phyloP scores from a whole-genome alignment of 345 rosid genomes.

The Arabidopsis suecica region DNA sequence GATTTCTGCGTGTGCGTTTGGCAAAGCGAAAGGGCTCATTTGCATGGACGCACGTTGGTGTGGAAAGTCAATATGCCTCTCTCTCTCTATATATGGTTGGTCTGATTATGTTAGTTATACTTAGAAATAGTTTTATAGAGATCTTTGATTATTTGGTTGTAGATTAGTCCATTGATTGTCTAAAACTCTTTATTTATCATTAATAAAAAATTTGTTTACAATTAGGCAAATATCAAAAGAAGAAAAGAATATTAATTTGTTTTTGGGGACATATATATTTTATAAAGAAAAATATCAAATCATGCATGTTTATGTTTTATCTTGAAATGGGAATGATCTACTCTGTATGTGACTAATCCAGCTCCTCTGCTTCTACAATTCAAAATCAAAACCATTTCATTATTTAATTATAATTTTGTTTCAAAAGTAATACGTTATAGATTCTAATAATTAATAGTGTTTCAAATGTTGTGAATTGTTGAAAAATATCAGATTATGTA shows the following conservation, averaged over 20 bases:
- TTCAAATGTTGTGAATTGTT: background rate
- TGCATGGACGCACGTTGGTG: constrained; percentile 58
- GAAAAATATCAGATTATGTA: background rate
- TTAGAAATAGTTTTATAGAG: background rate
- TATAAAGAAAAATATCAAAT: constrained; percentile 1
- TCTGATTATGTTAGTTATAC: background rate
- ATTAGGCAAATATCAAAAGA: background rate
- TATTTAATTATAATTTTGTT: background rate
- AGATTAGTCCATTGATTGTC: background rate
- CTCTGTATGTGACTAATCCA: background rate
- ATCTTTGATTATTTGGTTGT: background rate
- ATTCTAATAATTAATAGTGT: no score
- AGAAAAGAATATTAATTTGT: background rate
- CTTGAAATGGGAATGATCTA: background rate
- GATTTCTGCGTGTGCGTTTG: background rate
- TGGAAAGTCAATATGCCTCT: constrained; percentile 37
- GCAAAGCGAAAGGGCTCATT: constrained; percentile 7
- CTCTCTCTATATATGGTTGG: background rate
- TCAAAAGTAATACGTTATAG: no score
- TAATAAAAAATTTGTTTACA: background rate
- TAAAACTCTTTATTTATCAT: background rate
- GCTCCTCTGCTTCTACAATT: background rate
- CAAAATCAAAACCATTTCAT: background rate
- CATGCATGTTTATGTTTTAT: background rate
- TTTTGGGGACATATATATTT: background rate